These are phyloP conservation scores for Yamadazyma sp. DNA, from an alignment of 805 yeast genomes.

Conservation along the genomic window DNA sequence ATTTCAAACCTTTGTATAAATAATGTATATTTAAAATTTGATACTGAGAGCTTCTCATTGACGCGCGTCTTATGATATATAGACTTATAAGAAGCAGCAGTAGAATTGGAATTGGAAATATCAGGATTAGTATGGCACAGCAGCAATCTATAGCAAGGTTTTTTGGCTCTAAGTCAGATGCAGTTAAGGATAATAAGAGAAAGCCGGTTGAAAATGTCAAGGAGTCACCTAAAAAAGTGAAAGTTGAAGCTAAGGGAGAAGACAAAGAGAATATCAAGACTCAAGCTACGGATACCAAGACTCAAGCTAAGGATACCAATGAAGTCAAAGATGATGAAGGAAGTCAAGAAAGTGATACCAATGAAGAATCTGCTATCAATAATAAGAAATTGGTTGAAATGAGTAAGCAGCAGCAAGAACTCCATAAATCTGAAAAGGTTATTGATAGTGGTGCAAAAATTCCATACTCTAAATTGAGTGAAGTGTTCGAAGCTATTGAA, in stretches of 20 bases:
- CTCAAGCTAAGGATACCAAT: background rate
- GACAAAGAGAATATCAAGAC: too few species aligned
- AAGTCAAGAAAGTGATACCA: background rate
- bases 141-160: conserved; percentile 35
- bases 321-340: background rate
- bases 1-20: too few species aligned
- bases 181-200: background rate
- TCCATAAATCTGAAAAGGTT: conserved; percentile 10
- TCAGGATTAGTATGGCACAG: conserved; percentile 19
- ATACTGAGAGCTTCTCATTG: too few species aligned
- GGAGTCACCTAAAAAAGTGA: conserved; percentile 6
- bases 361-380: background rate
- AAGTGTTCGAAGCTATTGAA: conserved; percentile 75
- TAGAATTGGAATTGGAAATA: too few species aligned
- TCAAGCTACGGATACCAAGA: too few species aligned
- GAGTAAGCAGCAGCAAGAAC: conserved; percentile 10
- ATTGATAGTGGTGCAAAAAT: conserved; percentile 16
- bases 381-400: conserved; percentile 11
- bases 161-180: conserved; percentile 19
- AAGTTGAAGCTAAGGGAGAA: conserved; percentile 1
- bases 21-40: too few species aligned
- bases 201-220: background rate
- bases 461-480: conserved; percentile 45
- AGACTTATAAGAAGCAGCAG: too few species aligned
- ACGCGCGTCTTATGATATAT: too few species aligned